Percentiles rank a stretch among this genome's conserved stretches.
phyloP scores from a whole-genome alignment of 495 filamentous ascomycete species.

The Lindgomyces ingoldianus region DNA sequence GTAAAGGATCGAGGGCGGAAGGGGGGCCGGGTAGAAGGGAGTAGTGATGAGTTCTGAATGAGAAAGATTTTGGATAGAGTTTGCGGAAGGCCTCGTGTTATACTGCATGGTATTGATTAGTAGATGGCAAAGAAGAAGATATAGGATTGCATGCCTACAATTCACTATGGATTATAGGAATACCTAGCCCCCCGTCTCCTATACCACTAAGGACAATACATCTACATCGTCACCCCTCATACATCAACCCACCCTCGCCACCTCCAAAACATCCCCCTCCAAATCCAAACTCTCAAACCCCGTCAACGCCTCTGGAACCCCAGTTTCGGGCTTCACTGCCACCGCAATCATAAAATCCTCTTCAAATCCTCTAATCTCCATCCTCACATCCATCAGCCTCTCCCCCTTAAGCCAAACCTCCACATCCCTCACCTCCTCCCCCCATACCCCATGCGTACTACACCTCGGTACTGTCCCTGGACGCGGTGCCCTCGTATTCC shows the following conservation, averaged over 20 bases:
- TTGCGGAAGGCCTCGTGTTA: no score
- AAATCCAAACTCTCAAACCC: conserved; percentile 27
- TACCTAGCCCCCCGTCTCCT: no score
- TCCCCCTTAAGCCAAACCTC: conserved; percentile 55
- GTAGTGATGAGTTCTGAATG: background rate
- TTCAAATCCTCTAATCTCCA: conserved; percentile 64
- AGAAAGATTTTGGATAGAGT: no score
- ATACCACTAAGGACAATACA: no score
- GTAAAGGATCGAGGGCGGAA: background rate
- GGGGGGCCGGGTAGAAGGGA: background rate
- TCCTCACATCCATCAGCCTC: conserved; percentile 54
- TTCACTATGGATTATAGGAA: no score
- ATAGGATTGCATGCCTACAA: no score
- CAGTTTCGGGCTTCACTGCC: conserved; percentile 49
- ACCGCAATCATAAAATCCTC: conserved; percentile 63
- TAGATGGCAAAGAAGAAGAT: no score
- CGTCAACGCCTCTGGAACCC: conserved; percentile 28
- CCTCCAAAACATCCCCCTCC: conserved; percentile 28
- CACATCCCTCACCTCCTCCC: conserved; percentile 54
- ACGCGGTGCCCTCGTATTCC: conserved; percentile 60
- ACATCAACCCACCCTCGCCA: conserved; percentile 4
- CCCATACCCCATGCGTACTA: conserved; percentile 49
- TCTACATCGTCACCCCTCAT: no score
- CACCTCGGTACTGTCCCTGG: conserved; percentile 43
- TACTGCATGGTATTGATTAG: no score